Percentiles rank a stretch among this genome's conserved stretches.
These are phyloP conservation scores for Choricystis sp. DNA, from an alignment of 139 green algal genomes.

Conservation along the genomic window DNA sequence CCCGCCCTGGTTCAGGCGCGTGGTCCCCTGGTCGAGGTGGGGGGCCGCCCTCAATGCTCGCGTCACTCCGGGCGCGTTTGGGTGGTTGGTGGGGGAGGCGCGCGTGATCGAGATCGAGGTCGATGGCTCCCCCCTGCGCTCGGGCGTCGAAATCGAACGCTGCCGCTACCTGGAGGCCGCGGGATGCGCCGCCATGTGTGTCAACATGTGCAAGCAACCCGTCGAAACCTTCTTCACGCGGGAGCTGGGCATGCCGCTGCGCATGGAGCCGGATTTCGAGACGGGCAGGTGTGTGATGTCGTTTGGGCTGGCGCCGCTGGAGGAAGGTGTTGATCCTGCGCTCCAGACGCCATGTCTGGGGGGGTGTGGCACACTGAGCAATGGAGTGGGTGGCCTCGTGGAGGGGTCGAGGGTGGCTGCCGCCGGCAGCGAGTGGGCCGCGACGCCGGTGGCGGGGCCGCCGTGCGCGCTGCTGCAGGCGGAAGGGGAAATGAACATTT, in stretches of 20 bases:
- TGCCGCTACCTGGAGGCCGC: constrained; percentile 51
- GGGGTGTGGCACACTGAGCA: no score
- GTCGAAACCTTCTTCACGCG: constrained; percentile 64
- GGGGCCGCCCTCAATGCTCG: constrained; percentile 54
- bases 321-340: no score
- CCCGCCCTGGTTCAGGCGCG: constrained; percentile 33
- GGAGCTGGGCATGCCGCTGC: constrained; percentile 63
- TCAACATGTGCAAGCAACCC: constrained; percentile 69
- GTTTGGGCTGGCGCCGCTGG: background rate
- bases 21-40: constrained; percentile 59
- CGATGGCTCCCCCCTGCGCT: constrained; percentile 15
- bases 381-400: no score
- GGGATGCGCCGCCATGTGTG: constrained; percentile 57
- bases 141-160: constrained; percentile 42
- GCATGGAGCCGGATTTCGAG: constrained; percentile 50
- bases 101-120: constrained; percentile 20
- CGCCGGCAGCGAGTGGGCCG: no score
- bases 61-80: constrained; percentile 58
- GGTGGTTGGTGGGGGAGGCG: constrained; percentile 51
- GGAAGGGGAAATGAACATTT: no score
- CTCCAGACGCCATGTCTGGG: no score
- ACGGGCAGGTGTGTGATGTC: constrained; percentile 48
- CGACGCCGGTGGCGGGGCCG: no score
- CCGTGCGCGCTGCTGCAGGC: no score
- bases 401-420: no score